Evolutionary conservation across 441 rosid genomes (phyloP), one percentile per base, ranked within the genome.

Genomic region (Omphalea diandra): DNA sequence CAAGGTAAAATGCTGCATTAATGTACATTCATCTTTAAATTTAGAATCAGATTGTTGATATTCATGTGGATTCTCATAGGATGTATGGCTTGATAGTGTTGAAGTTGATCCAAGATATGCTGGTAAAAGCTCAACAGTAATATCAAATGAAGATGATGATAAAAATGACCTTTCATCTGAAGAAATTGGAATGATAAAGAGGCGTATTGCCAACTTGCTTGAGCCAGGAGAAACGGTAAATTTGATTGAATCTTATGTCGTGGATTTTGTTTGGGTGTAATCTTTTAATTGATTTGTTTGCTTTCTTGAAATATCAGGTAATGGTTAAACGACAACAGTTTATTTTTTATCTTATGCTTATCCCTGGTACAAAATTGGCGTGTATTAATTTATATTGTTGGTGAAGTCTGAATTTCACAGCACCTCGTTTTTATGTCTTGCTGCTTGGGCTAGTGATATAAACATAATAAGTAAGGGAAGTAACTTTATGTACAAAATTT

Each of bases 51-150:
- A 65, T 33, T 75, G 43, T 53, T 64, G 44, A 47, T 59, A 17
- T 59, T 52, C 6, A 35, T 41, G n/a, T 65, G 60, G 65, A 59
- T 73, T 69, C 50, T 73, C 79, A 72, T 82, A 95, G 99, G 99
- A 95, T 83, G 93, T 98, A 17, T 95, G 99, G 99, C 90, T 95
- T 75, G 99, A 95, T 75, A 88, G 88, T 70, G 75, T 91, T 80
- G 97, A 84, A 50, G 82, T 61, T 40, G 83, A 85, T 76, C 81
- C 87, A 49, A 78, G 81, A 76, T 76, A 81, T 82, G 77, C 83
- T 73, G 89, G 86, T 49, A 77, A 77, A 74, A 68, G 77, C 64
- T 67, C 70, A 72, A 22, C 60, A 71, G 63, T 26, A 65, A 55
- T 69, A 79, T 69, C 35, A 61, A 74, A 73, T 50, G 87, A 81